A percentile compares a stretch with the other conserved stretches of the same genome.
phyloP scores from a whole-genome alignment of 768 basidiomycete species.

The Mycena belliarum region DNA sequence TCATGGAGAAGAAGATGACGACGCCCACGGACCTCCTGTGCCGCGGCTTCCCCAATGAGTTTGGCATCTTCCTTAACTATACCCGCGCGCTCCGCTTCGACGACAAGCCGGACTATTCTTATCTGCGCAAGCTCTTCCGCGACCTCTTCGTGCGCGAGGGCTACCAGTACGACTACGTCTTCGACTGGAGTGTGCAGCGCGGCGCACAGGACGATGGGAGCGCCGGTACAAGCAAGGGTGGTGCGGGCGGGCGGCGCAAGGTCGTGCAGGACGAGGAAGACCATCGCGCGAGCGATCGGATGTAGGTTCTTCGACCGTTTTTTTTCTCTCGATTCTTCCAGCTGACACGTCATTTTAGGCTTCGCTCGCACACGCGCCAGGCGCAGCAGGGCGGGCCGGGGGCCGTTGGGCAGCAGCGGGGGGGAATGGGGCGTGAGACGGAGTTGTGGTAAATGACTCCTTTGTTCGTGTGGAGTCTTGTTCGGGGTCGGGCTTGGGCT shows the following conservation, averaged over 20 bases:
- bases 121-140: constrained; percentile 98
- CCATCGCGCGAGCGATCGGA: constrained; percentile 77
- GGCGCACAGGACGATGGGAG: constrained; percentile 66
- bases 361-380: constrained; percentile 86
- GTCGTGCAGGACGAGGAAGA: constrained; percentile 86
- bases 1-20: constrained; percentile 99
- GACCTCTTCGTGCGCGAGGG: constrained; percentile 97
- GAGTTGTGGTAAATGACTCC: constrained; percentile 55
- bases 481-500: constrained; percentile 30
- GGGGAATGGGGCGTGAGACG: constrained; percentile 45
- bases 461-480: constrained; percentile 28
- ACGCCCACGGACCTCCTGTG: constrained; percentile 95
- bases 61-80: constrained; percentile 99
- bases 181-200: constrained; percentile 95
- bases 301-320: constrained; percentile 53
- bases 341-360: constrained; percentile 45
- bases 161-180: constrained; percentile 99
- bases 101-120: constrained; percentile 99
- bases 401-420: constrained; percentile 47
- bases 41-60: constrained; percentile 99
- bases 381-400: constrained; percentile 63
- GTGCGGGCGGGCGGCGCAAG: constrained; percentile 67
- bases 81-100: constrained; percentile 98
- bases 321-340: constrained; percentile 16
- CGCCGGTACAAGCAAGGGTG: constrained; percentile 62